Evolutionary conservation across 2,329 filamentous ascomycete species (phyloP), one percentile per base, ranked within the genome.

Genomic region (Nothophoma quercina): DNA sequence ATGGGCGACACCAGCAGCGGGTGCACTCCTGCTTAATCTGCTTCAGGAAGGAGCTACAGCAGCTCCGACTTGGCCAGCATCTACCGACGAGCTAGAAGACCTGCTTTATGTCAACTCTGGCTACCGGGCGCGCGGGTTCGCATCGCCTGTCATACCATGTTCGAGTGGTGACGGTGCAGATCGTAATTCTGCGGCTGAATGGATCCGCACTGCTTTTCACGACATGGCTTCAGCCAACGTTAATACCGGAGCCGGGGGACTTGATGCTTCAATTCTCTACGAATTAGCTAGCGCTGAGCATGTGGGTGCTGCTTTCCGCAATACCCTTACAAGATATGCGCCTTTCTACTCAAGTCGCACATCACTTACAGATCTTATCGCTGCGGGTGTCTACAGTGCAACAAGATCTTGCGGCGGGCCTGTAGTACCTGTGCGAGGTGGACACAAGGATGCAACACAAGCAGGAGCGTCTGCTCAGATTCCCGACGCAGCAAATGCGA

Each of bases 81-180:
- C 77, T 10, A 79, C 79, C 15, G 85, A 88, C 62, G 84, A 87
- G 66, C 73, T 88, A 52, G 85, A 88, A 69, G 85, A 86, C 68
- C 81, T 87, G 58, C 83, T 87, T 77, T 85, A 81, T 63, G 81
- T 87, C 60, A 80, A 82, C 44, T 74, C 77, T 26, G 83, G 83
- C 3, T 83, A 84, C 63, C 75, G 78, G 36, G 77, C 79, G 25
- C 78, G 83, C 56, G 78, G 81, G 32, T 86, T 88, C 65, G 79
- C 83, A 36, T 78, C 80, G 43, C 78, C 79, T 12, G 80, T 88
- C 48, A 83, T 78, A 26, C 85, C 84, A 5, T 87, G 85, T 71
- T 76, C 76, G 34, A 52, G 38, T 9, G 49, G 49, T n/a, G 82
- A 57, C 13, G 33, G 25, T 23, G 75, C 79, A 2, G 85, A 84